phyloP scores from a whole-genome alignment of 2,329 filamentous ascomycete genomes.

The Sordariomycetes sp. region DNA sequence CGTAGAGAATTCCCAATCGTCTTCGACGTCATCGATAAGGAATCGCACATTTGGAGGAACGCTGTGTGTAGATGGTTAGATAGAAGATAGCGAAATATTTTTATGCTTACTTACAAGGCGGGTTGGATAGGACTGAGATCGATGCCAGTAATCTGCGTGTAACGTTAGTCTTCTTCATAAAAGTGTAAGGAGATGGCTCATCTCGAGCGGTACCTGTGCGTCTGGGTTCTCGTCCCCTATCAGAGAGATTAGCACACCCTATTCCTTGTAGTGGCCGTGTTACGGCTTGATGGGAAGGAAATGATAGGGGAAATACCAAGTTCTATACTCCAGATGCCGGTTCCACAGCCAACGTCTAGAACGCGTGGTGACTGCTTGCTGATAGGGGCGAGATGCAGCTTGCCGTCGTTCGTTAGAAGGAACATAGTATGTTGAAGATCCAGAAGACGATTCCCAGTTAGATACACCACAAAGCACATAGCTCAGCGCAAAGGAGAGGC shows the following conservation, averaged over 20 bases:
- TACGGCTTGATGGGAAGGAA: neutral
- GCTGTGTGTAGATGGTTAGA: slow-evolving; percentile 13
- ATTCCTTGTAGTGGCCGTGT: neutral
- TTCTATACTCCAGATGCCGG: slow-evolving; percentile 18
- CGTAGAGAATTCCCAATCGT: slow-evolving; percentile 22
- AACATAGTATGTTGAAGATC: slow-evolving; percentile 16
- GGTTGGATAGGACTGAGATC: slow-evolving; percentile 30
- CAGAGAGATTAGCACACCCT: neutral
- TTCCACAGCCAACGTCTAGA: slow-evolving; percentile 18
- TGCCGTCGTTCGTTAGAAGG: slow-evolving; percentile 11
- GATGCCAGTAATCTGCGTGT: slow-evolving; percentile 19
- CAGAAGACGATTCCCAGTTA: neutral
- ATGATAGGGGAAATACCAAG: slow-evolving; percentile 11
- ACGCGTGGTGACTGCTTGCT: slow-evolving; percentile 9
- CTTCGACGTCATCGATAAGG: slow-evolving; percentile 27
- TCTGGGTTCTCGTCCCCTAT: slow-evolving; percentile 13
- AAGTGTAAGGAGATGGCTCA: neutral
- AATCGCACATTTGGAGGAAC: slow-evolving; percentile 36
- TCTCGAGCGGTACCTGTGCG: slow-evolving; percentile 10
- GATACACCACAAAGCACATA: neutral
- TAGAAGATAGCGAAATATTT: too few species aligned
- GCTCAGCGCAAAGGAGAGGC: neutral
- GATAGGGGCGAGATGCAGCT: slow-evolving; percentile 10
- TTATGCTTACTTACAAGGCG: slow-evolving; percentile 17
- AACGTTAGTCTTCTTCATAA: neutral